Evolutionary conservation across 1,284 basidiomycete genomes (phyloP), one percentile per base, ranked within the genome.

Genomic region (Earliella scabrosa): DNA sequence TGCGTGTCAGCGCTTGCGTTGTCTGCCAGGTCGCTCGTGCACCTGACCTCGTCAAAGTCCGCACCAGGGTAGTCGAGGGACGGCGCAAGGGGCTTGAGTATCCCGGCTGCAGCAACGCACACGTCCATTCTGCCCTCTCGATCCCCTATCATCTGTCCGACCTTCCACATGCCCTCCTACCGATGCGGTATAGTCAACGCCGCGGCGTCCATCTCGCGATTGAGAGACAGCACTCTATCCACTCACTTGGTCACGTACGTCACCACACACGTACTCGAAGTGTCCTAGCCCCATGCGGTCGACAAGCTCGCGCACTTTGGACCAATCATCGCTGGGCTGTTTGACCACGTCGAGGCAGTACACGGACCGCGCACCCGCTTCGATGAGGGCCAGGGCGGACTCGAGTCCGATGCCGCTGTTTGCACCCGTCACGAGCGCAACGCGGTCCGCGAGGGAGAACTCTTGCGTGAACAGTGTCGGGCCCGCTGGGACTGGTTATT

Each of bases 401-500:
- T 92, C 90, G 34, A 95, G 81, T 2, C 93, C 92, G 8, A 95
- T 80, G 2, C 92, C 92, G 41, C 92, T 80, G 64, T 90, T 90
- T 2, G 80, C 92, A 4, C 91, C 91, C 0, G 90, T 88, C 34
- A 93, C 85, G 54, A 93, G 77, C 27, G 83, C 87, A 9, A 91
- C 89, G 16, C 89, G 85, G 63, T 86, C 87, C 16, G 75, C 75
- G 34, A 94, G 80, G 10, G 84, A 80, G 73, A 95, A 93, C 66
- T 92, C 90, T 53, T 86, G 59, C 77, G 66, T 82, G 85, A 62
- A 92, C 79, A 69, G 50, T n/a, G 68, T 71, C 5, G 67, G 58
- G 13, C 29, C 29, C 13, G 29, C 6, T 31, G n/a, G n/a, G n/a
- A n/a, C n/a, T n/a, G n/a, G n/a, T n/a, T n/a, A n/a, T n/a, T n/a